Conservation (phyloP, 73 alveolate species). For the Stentor roeselii region DNA sequence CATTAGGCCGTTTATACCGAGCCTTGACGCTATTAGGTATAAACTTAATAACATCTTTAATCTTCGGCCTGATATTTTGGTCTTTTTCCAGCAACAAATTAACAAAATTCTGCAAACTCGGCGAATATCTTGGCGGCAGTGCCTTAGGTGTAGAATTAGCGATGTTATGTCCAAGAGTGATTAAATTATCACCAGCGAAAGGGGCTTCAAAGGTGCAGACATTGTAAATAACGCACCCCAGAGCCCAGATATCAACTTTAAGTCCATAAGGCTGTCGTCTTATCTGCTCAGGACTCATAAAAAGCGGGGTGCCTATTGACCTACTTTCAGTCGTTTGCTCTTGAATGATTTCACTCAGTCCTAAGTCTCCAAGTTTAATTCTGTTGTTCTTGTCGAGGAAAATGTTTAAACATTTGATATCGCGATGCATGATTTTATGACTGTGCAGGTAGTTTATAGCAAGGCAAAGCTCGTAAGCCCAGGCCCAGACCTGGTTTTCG, state of each 20-base stretch:
- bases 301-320: slow-evolving; percentile 97
- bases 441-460: slow-evolving; percentile 90
- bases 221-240: slow-evolving; percentile 90
- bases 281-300: slow-evolving; percentile 90
- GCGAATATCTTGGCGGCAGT: background rate
- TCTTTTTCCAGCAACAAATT: background rate
- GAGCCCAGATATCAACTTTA: slow-evolving; percentile 96
- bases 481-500: slow-evolving; percentile 89
- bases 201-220: slow-evolving; percentile 92
- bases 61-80: background rate
- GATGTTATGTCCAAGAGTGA: slow-evolving; percentile 83
- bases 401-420: slow-evolving; percentile 90
- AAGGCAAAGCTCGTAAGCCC: slow-evolving; percentile 67
- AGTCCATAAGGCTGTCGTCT: slow-evolving; percentile 92
- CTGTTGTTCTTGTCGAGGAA: slow-evolving; percentile 61
- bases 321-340: slow-evolving; percentile 33
- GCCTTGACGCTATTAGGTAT: background rate
- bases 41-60: background rate
- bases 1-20: background rate
- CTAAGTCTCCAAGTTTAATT: slow-evolving; percentile 90
- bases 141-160: slow-evolving; percentile 80
- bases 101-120: background rate
- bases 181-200: slow-evolving; percentile 88
- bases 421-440: slow-evolving; percentile 91
- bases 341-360: slow-evolving; percentile 87